phyloP scores from a whole-genome alignment of 139 green algal species.

The Auxenochlorella pyrenoidosa region DNA sequence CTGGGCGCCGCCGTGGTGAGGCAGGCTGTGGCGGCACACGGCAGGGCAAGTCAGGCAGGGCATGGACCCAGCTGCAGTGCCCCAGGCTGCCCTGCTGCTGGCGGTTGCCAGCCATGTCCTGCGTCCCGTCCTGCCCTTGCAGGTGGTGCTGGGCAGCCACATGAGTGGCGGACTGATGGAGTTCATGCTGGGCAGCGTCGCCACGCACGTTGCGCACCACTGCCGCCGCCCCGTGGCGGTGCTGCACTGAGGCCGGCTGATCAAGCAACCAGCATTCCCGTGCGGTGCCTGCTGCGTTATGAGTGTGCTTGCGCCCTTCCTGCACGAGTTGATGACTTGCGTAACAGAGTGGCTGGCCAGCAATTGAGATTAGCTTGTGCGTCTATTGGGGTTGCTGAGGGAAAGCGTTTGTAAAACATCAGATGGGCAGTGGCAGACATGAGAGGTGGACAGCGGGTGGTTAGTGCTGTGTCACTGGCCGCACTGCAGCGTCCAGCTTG shows the following conservation, averaged over 20 bases:
- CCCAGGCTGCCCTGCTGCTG: background rate
- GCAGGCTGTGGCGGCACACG: no score
- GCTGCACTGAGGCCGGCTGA: conserved; percentile 30
- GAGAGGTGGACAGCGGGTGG: no score
- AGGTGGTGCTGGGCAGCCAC: conserved; percentile 39
- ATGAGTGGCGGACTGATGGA: conserved; percentile 22
- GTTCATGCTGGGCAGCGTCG: conserved; percentile 49
- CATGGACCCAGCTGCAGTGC: background rate
- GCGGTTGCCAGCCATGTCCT: background rate
- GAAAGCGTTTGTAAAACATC: no score
- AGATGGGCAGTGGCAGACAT: no score
- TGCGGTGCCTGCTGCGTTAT: background rate
- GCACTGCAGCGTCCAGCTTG: no score
- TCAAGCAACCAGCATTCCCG: background rate
- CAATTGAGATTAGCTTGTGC: no score
- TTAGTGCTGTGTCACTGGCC: no score
- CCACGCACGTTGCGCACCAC: conserved; percentile 28
- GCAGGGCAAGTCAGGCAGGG: no score
- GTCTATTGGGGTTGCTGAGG: no score
- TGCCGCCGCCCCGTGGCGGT: conserved; percentile 34
- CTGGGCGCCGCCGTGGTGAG: conserved; percentile 18
- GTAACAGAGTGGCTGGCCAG: no score
- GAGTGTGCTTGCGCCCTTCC: background rate
- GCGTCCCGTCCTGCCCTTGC: background rate
- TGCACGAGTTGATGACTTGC: no score